phyloP scores from a whole-genome alignment of 352 stramenopile species.

The Aphanomyces euteiches region DNA sequence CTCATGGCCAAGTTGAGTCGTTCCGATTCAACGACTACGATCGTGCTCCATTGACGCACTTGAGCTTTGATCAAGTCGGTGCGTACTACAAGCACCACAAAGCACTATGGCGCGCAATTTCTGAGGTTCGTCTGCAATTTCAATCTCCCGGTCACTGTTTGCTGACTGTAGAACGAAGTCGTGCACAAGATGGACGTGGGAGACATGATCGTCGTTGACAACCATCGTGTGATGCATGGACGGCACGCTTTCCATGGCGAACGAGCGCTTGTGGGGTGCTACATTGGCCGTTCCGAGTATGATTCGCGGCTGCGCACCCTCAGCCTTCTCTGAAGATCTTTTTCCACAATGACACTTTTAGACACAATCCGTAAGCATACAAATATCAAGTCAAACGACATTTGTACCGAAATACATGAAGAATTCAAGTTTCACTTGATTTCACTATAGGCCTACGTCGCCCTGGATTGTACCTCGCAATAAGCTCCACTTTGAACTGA shows the following conservation, averaged over 20 bases:
- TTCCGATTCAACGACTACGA: constrained; percentile 90
- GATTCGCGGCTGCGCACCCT: constrained; percentile 78
- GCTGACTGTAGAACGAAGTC: constrained; percentile 18
- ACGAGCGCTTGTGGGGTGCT: constrained; percentile 80
- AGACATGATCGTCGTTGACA: constrained; percentile 84
- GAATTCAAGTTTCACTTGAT: too few relatives aligned
- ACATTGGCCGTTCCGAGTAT: constrained; percentile 84
- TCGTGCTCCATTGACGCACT: constrained; percentile 70
- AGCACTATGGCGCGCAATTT: constrained; percentile 53
- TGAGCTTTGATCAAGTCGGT: constrained; percentile 64
- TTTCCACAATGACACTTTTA: constrained; percentile 7
- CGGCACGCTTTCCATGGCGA: constrained; percentile 74
- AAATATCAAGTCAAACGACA: too few relatives aligned
- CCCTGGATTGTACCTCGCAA: too few relatives aligned
- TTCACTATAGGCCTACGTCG: too few relatives aligned
- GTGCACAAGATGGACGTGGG: constrained; percentile 56
- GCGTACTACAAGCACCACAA: constrained; percentile 73
- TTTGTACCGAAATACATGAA: too few relatives aligned
- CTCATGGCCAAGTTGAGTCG: constrained; percentile 62
- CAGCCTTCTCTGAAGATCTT: constrained; percentile 59
- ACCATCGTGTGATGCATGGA: constrained; percentile 82
- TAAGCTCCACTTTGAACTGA: too few relatives aligned
- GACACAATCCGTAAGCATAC: too few relatives aligned
- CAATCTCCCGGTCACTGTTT: too few relatives aligned
- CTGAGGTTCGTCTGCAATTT: constrained; percentile 42